phyloP scores from a whole-genome alignment of 2,329 filamentous ascomycete genomes.

The Diaporthe eres region DNA sequence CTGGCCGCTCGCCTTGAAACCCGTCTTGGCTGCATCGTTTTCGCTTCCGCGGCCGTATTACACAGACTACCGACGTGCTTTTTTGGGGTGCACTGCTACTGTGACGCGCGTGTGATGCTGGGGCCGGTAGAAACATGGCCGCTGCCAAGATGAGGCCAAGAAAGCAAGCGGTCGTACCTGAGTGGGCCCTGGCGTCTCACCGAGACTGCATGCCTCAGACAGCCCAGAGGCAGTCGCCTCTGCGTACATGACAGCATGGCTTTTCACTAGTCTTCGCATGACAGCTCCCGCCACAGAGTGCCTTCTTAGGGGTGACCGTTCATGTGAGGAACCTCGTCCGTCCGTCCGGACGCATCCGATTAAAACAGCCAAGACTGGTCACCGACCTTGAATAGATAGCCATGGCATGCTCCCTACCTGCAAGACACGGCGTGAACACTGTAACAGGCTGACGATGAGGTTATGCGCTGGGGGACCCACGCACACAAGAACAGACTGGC shows the following conservation, averaged over 20 bases:
- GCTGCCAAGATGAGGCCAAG: constrained; percentile 23
- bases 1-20: constrained; percentile 18
- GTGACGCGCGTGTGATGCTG: constrained; percentile 4
- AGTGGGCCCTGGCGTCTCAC: constrained; percentile 21
- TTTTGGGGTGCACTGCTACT: background rate
- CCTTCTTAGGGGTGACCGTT: background rate
- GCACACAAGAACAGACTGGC: background rate
- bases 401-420: background rate
- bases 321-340: background rate
- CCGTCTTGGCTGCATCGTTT: constrained; percentile 16
- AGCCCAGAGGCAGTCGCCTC: background rate
- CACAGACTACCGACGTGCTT: background rate
- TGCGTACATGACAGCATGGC: background rate
- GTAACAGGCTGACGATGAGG: background rate
- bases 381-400: background rate
- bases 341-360: background rate
- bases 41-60: constrained; percentile 4
- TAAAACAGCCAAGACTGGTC: background rate
- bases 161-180: constrained; percentile 6
- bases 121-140: background rate
- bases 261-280: background rate
- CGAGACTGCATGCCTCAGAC: background rate
- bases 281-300: background rate
- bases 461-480: background rate
- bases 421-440: background rate